Conservation (phyloP, 164 flowering plant genomes). For the Vitis riparia region DNA sequence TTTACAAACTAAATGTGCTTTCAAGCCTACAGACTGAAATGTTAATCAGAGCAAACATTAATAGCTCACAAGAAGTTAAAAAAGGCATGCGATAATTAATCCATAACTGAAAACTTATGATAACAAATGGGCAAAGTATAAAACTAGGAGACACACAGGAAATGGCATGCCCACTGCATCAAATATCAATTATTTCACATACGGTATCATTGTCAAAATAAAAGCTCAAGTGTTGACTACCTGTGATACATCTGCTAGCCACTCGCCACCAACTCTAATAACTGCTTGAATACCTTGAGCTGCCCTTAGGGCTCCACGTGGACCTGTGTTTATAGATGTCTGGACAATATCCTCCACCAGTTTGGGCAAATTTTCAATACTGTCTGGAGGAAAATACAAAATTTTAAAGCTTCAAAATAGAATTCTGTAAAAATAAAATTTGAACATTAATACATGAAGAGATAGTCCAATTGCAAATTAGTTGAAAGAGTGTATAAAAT, state of each 20-base stretch:
- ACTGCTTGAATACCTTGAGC: constrained; percentile 94
- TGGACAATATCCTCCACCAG: constrained; percentile 88
- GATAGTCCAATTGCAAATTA: no score
- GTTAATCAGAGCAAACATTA: no score
- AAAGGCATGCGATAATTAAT: no score
- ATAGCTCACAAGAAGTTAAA: no score
- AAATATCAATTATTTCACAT: no score
- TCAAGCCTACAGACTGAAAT: no score
- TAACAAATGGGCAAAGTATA: not conserved
- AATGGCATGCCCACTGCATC: no score
- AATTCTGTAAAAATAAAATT: not conserved
- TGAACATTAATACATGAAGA: not conserved
- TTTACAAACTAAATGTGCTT: no score
- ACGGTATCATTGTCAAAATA: no score
- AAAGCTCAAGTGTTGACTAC: constrained; percentile 24
- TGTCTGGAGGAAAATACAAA: constrained; percentile 33
- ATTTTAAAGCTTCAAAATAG: not conserved
- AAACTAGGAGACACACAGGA: no score
- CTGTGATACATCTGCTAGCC: constrained; percentile 83
- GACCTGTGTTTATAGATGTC: constrained; percentile 89
- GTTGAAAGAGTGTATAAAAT: no score
- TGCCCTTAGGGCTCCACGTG: constrained; percentile 78
- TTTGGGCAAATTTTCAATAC: constrained; percentile 76
- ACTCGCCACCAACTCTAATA: constrained; percentile 87
- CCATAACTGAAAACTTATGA: not conserved